Percentiles rank a stretch among this genome's conserved stretches.
These are phyloP conservation scores for Cytospora schulzeri DNA, from an alignment of 2,329 filamentous ascomycete genomes.

Conservation along the genomic window DNA sequence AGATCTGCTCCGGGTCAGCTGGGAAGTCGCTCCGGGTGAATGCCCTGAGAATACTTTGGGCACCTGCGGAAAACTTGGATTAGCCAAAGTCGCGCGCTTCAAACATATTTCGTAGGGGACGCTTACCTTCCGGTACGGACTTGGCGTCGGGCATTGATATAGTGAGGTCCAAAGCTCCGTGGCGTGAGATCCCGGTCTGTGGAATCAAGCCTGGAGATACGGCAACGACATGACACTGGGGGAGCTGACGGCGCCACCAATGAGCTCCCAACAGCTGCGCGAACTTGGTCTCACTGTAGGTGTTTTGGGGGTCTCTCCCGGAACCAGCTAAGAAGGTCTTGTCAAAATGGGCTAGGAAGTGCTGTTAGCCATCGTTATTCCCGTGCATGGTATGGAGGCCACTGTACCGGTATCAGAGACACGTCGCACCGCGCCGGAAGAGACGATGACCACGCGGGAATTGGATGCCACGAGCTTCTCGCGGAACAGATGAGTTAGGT, in stretches of 20 bases:
- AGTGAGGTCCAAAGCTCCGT: conserved; percentile 35
- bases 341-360: conserved; percentile 39
- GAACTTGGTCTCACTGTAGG: conserved; percentile 53
- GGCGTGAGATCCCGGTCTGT: conserved; percentile 45
- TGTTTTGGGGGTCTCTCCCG: conserved; percentile 32
- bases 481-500: conserved; percentile 51
- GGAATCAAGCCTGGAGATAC: conserved; percentile 57
- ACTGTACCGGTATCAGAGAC: conserved; percentile 42
- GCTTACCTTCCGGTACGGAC: conserved; percentile 47
- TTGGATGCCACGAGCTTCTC: conserved; percentile 50
- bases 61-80: conserved; percentile 39
- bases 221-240: conserved; percentile 49
- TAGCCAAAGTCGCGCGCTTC: conserved; percentile 14
- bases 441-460: conserved; percentile 53
- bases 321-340: conserved; percentile 44
- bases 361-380: background rate
- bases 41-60: conserved; percentile 47
- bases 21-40: conserved; percentile 50
- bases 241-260: conserved; percentile 58
- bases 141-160: conserved; percentile 50
- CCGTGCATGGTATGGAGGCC: background rate
- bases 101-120: too few species aligned
- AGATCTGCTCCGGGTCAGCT: conserved; percentile 53
- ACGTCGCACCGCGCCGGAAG: conserved; percentile 49
- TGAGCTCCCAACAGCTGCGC: conserved; percentile 53